A percentile compares a stretch with the other conserved stretches of the same genome.
Evolutionary conservation across 768 basidiomycete species (phyloP).

Genomic region (Lactifluus volemus): DNA sequence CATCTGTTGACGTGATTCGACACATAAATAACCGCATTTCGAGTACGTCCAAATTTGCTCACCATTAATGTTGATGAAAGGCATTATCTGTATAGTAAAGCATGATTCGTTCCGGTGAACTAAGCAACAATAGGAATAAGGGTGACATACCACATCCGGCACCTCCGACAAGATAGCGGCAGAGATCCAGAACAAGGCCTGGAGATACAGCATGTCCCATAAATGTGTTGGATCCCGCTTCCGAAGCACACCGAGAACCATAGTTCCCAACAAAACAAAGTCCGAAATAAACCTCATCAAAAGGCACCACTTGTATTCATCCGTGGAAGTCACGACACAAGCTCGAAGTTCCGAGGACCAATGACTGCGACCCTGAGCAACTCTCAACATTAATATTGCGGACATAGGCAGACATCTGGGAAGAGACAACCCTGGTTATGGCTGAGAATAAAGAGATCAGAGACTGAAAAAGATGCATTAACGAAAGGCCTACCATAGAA

Average conservation of each 20-base stretch:
- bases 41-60: not conserved
- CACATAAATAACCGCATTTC: not conserved
- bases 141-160: conserved; percentile 2
- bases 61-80: conserved; percentile 11
- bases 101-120: not conserved
- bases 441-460: not conserved
- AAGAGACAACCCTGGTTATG: not conserved
- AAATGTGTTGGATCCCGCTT: conserved; percentile 12
- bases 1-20: too few species aligned
- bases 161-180: conserved; percentile 4
- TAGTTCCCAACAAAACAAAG: not conserved
- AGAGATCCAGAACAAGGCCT: conserved; percentile 13
- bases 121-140: too few species aligned
- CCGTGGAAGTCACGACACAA: not conserved
- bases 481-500: not conserved
- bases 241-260: not conserved
- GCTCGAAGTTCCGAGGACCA: not conserved
- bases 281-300: conserved; percentile 9
- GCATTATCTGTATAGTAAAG: too few species aligned
- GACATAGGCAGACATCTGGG: not conserved
- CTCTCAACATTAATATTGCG: not conserved
- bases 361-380: not conserved
- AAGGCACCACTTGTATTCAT: not conserved
- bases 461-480: not conserved
- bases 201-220: conserved; percentile 15